Percentiles rank a stretch among this genome's conserved stretches.
Evolutionary conservation across 2,329 filamentous ascomycete genomes (phyloP).

Genomic region (Trichoderma arundinaceum): DNA sequence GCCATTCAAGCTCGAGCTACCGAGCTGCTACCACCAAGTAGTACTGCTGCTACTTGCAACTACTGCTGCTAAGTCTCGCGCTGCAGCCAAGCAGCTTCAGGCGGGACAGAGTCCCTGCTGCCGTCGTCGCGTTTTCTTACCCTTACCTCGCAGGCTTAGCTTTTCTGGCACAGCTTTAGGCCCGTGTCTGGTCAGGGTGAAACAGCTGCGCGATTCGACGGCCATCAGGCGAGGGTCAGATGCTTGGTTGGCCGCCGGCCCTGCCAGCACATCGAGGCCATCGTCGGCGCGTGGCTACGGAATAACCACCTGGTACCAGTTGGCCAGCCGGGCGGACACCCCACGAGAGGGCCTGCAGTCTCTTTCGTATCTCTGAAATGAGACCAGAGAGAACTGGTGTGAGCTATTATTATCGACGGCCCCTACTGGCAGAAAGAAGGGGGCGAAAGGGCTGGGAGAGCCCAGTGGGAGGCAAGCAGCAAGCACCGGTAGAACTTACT

Average conservation of each 20-base stretch:
- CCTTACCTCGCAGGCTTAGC: constrained; percentile 17
- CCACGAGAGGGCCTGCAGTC: not conserved
- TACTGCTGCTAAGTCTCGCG: no score
- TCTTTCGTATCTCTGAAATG: no score
- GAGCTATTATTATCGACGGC: no score
- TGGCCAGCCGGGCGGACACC: not conserved
- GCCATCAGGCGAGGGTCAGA: constrained; percentile 26
- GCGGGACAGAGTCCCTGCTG: constrained; percentile 16
- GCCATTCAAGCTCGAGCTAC: constrained; percentile 21
- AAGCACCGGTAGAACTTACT: no score
- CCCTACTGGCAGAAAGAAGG: no score
- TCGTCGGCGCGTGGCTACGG: constrained; percentile 2
- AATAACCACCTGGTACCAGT: not conserved
- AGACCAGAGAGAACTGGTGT: not conserved
- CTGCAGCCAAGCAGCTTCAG: no score
- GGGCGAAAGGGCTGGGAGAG: no score
- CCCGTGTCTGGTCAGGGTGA: constrained; percentile 16
- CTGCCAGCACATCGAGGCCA: constrained; percentile 27
- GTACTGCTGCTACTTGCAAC: not conserved
- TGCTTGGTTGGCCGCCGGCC: constrained; percentile 18
- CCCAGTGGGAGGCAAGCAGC: no score
- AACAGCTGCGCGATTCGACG: constrained; percentile 22
- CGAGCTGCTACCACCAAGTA: constrained; percentile 11
- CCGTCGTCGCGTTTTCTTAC: constrained; percentile 19
- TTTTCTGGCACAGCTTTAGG: constrained; percentile 7